phyloP scores from a whole-genome alignment of 495 filamentous ascomycete species.

The Aspergillus cristatus region DNA sequence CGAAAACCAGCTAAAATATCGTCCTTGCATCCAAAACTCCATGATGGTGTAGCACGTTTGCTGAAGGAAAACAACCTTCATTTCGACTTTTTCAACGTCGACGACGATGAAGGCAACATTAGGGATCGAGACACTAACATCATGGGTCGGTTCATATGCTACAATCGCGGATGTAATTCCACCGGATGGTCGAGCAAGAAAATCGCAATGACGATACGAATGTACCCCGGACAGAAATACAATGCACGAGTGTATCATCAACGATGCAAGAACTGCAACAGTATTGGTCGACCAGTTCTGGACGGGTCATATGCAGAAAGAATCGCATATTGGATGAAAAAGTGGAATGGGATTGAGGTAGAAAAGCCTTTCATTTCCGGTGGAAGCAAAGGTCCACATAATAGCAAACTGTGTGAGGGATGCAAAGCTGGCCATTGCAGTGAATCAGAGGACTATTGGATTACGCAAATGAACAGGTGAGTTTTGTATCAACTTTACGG shows the following conservation, averaged over 20 bases:
- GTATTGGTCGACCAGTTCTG: conserved; percentile 21
- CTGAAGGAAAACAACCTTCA: conserved; percentile 5
- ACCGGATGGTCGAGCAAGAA: conserved; percentile 30
- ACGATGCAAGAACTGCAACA: conserved; percentile 28
- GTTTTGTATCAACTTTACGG: background rate
- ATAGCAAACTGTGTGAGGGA: conserved; percentile 36
- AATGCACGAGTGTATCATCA: conserved; percentile 41
- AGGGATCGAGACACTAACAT: conserved; percentile 10
- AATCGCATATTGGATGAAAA: conserved; percentile 40
- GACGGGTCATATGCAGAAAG: conserved; percentile 40
- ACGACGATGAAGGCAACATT: background rate
- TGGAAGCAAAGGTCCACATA: conserved; percentile 29
- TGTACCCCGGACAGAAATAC: conserved; percentile 28
- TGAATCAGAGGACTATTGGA: conserved; percentile 4
- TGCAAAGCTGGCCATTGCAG: conserved; percentile 39
- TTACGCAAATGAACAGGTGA: background rate
- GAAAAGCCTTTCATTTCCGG: conserved; percentile 15
- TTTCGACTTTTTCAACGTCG: conserved; percentile 4
- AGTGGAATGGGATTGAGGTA: conserved; percentile 38
- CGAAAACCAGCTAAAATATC: conserved; percentile 4
- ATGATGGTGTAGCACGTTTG: conserved; percentile 6
- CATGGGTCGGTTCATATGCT: conserved; percentile 26
- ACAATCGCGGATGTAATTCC: conserved; percentile 4
- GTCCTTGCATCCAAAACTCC: conserved; percentile 7
- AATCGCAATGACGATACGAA: conserved; percentile 36